These are phyloP conservation scores for Arabidopsis lyrata DNA, from an alignment of 441 rosid genomes.

Conservation along the genomic window DNA sequence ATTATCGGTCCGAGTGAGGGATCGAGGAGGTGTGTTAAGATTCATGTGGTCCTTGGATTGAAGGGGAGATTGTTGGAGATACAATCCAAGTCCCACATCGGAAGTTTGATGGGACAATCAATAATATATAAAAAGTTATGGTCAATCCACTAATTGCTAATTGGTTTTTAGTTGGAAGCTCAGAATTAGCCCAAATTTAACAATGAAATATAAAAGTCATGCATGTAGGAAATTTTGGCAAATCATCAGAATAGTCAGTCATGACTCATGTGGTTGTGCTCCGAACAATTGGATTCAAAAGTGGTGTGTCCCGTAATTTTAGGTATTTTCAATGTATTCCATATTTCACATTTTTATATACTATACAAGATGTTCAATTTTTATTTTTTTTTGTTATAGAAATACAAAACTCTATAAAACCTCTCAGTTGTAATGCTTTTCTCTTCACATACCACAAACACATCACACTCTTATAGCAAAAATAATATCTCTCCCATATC, in stretches of 20 bases:
- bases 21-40: no score
- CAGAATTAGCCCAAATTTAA: no score
- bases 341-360: neutral
- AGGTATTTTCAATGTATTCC: neutral
- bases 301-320: neutral
- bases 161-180: no score
- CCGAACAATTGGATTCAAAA: neutral
- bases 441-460: conserved; percentile 27
- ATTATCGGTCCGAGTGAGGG: no score
- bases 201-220: neutral
- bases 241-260: neutral
- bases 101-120: no score
- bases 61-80: no score
- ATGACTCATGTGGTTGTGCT: neutral
- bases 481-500: neutral
- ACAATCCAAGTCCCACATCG: no score
- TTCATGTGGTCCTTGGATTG: no score
- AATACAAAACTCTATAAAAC: conserved; percentile 28
- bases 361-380: neutral
- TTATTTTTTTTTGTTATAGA: neutral
- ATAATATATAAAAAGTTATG: no score
- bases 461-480: conserved; percentile 27
- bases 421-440: conserved; percentile 3
- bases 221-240: neutral
- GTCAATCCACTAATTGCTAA: no score